Evolutionary conservation across 2,329 filamentous ascomycete species (phyloP), one percentile per base, ranked within the genome.

Genomic region (Colletotrichum cordylinicola): DNA sequence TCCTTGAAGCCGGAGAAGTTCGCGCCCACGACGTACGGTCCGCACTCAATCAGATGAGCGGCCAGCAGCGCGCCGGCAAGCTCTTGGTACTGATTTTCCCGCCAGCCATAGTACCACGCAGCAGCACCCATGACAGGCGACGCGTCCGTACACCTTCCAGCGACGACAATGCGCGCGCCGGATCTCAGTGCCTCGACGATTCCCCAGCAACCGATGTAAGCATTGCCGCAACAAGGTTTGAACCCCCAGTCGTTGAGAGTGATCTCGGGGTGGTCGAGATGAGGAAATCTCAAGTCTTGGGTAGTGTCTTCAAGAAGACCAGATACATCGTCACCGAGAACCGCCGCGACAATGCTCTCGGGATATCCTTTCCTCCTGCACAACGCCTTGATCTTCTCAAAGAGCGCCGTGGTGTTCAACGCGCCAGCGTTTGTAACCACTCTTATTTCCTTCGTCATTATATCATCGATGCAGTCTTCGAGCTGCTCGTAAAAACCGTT

Each of bases 31-130:
- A 88, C 86, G 77, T 90, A 90, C 1, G 86, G 83, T 4, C 85
- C 86, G 78, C 88, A 90, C 75, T 90, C 88, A 70, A 89, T 89
- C n/a, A 89, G 79, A 80, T 90, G 87, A 2, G 87, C 88, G 2
- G 86, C 87, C 29, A 90, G 82, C 1, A 90, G 74, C 0, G 86
- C 81, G 0, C 86, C 85, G 2, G 88, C 88, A 9, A 90, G 85
- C 31, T 83, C 77, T 75, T 90, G 85, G 70, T 87, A 89, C 55
- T 87, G 83, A 0, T 81, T 83, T 35, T 85, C 84, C 0, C 73
- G 70, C 89, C 89, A 91, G 2, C 82, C 81, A 77, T 90, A 84
- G 88, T 89, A 91, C 79, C 84, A 90, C 82, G 87, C 88, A 0
- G 89, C 88, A 0, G 88, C 88, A 0, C 86, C 89, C 33, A 90